Conservation (phyloP, 331 rosid species). For the Cydonia oblonga region DNA sequence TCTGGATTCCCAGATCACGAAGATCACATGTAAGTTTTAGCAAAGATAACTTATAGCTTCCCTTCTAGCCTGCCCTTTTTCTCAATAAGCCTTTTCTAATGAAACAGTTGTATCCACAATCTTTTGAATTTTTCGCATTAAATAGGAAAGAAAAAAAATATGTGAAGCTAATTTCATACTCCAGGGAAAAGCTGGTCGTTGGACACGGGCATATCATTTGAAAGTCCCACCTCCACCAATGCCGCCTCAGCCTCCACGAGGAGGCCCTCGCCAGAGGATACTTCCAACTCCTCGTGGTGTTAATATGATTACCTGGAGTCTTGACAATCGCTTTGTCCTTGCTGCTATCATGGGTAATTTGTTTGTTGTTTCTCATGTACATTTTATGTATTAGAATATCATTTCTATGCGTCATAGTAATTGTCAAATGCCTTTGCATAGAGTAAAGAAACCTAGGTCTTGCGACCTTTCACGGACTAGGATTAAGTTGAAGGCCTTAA, state of each 20-base stretch:
- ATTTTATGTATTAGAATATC: neutral
- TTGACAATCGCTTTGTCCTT: slow-evolving; percentile 96
- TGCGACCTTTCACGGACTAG: neutral
- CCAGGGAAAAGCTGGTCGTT: slow-evolving; percentile 90
- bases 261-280: slow-evolving; percentile 95
- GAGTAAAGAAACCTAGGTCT: too few species aligned
- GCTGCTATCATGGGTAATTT: slow-evolving; percentile 96
- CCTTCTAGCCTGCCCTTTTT: neutral
- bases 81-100: neutral
- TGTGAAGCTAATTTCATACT: slow-evolving; percentile 3
- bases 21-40: slow-evolving; percentile 69
- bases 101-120: neutral
- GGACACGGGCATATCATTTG: slow-evolving; percentile 94
- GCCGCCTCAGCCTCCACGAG: slow-evolving; percentile 89
- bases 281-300: slow-evolving; percentile 99
- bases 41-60: slow-evolving; percentile 7
- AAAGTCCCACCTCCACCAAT: slow-evolving; percentile 99
- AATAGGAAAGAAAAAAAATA: neutral
- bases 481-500: neutral
- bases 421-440: neutral
- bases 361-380: slow-evolving; percentile 8
- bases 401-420: neutral
- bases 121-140: neutral
- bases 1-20: slow-evolving; percentile 89
- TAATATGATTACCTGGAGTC: slow-evolving; percentile 98